These are phyloP conservation scores for Globisporangium splendens DNA, from an alignment of 352 stramenopile genomes.

Conservation along the genomic window DNA sequence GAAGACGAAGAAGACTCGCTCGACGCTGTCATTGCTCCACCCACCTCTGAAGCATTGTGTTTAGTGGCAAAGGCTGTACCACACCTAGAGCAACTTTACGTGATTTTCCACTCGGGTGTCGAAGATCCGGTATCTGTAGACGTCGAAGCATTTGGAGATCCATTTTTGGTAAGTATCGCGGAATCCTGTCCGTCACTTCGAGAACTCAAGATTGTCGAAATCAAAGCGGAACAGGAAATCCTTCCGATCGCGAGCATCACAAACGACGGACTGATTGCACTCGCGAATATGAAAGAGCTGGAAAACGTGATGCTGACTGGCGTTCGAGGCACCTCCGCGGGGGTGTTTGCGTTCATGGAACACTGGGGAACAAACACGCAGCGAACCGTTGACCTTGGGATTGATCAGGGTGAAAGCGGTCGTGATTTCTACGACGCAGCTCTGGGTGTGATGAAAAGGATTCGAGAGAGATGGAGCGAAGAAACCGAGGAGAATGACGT, in stretches of 20 bases:
- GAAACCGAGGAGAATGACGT: not conserved
- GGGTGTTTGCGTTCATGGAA: constrained; percentile 8
- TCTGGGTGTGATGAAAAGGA: constrained; percentile 5
- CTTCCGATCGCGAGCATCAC: constrained; percentile 6
- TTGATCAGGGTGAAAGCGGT: constrained; percentile 9
- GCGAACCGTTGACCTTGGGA: constrained; percentile 9
- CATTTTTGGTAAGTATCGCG: constrained; percentile 6
- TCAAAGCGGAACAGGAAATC: constrained; percentile 1
- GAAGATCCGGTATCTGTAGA: constrained; percentile 5
- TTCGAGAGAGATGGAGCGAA: not conserved
- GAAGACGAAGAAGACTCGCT: not conserved
- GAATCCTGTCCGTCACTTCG: constrained; percentile 3
- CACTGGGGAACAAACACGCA: constrained; percentile 6
- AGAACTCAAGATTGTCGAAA: constrained; percentile 11
- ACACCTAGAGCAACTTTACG: constrained; percentile 6
- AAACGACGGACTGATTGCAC: not conserved
- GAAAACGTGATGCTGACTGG: constrained; percentile 10
- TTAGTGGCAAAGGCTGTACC: not conserved
- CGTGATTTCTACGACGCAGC: constrained; percentile 14
- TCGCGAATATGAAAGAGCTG: constrained; percentile 3
- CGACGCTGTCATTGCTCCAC: constrained; percentile 9
- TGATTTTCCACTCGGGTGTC: constrained; percentile 13
- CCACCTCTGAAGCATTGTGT: constrained; percentile 6
- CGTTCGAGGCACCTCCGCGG: not conserved
- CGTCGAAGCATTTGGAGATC: constrained; percentile 9